These are phyloP conservation scores for Epichloe aotearoae DNA, from an alignment of 2,329 filamentous ascomycete species.

Conservation along the genomic window DNA sequence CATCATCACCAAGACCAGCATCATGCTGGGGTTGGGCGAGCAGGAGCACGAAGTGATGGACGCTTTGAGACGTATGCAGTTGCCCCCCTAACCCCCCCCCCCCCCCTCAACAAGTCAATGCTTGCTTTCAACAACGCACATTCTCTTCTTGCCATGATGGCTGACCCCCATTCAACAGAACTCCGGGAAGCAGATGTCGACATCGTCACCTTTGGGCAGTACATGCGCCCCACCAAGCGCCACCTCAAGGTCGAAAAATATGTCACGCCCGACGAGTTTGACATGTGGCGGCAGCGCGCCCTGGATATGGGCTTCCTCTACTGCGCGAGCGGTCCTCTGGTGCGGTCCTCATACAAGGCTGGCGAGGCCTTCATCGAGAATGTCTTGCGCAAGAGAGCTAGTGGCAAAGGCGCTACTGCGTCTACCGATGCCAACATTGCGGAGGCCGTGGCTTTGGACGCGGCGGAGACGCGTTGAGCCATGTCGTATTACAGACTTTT, in stretches of 20 bases:
- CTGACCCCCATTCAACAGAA: constrained; percentile 31
- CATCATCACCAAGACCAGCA: constrained; percentile 95
- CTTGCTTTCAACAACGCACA: background rate
- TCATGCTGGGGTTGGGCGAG: constrained; percentile 94
- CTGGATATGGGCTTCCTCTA: constrained; percentile 95
- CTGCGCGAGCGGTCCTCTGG: constrained; percentile 83
- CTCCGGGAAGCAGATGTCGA: constrained; percentile 73
- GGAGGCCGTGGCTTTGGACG: constrained; percentile 27
- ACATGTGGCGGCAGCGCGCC: constrained; percentile 79
- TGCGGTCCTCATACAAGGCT: constrained; percentile 93
- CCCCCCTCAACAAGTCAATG: too few species aligned
- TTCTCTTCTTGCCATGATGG: too few species aligned
- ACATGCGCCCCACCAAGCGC: constrained; percentile 97
- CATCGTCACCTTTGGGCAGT: constrained; percentile 98
- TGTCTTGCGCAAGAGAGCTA: constrained; percentile 70
- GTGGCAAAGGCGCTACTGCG: constrained; percentile 22
- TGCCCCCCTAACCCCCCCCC: too few species aligned
- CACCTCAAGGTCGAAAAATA: constrained; percentile 97
- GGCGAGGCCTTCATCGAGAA: constrained; percentile 99
- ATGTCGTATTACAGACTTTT: too few species aligned
- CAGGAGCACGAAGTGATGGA: constrained; percentile 75
- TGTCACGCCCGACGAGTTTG: constrained; percentile 80
- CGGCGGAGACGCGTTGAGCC: constrained; percentile 13
- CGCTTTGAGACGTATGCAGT: constrained; percentile 49
- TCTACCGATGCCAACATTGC: constrained; percentile 16